A percentile compares a stretch with the other conserved stretches of the same genome.
Evolutionary conservation across 495 filamentous ascomycete species (phyloP).

Genomic region (Aspergillus baeticus): DNA sequence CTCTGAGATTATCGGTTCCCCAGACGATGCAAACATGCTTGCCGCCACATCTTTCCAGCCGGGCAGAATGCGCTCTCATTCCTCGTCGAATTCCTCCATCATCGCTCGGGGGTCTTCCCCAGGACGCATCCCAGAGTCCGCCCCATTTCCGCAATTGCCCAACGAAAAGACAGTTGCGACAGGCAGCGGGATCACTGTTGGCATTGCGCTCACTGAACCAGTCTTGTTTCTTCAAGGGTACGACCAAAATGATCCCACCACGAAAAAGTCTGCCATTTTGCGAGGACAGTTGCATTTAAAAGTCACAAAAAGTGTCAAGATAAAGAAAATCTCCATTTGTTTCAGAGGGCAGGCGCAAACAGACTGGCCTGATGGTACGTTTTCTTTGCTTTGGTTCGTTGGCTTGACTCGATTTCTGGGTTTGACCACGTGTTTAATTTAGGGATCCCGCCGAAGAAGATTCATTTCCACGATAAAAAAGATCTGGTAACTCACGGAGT

Average conservation of each 20-base stretch:
- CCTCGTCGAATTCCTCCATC: conserved; percentile 34
- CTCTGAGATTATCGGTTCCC: conserved; percentile 43
- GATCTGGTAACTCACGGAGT: conserved; percentile 46
- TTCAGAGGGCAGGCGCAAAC: conserved; percentile 85
- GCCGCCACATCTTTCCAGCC: conserved; percentile 21
- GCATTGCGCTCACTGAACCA: conserved; percentile 81
- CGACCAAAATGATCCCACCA: conserved; percentile 70
- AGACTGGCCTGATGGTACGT: conserved; percentile 90
- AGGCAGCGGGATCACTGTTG: conserved; percentile 69
- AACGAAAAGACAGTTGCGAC: conserved; percentile 70
- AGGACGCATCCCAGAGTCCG: conserved; percentile 26
- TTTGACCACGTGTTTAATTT: conserved; percentile 1
- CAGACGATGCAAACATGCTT: conserved; percentile 31
- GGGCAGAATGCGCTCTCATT: conserved; percentile 31
- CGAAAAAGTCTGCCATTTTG: conserved; percentile 77
- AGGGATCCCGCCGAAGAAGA: conserved; percentile 89
- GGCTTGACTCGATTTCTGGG: conserved; percentile 8
- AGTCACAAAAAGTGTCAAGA: conserved; percentile 86
- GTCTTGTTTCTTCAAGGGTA: conserved; percentile 89
- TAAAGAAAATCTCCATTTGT: conserved; percentile 87
- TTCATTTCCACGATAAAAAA: conserved; percentile 79
- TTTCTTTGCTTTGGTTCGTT: not conserved
- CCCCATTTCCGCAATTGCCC: conserved; percentile 36
- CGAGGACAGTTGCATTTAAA: conserved; percentile 80
- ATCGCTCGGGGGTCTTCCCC: conserved; percentile 10